Evolutionary conservation across 2,329 filamentous ascomycete genomes (phyloP), one percentile per base, ranked within the genome.

Genomic region (Colletotrichum sp.): DNA sequence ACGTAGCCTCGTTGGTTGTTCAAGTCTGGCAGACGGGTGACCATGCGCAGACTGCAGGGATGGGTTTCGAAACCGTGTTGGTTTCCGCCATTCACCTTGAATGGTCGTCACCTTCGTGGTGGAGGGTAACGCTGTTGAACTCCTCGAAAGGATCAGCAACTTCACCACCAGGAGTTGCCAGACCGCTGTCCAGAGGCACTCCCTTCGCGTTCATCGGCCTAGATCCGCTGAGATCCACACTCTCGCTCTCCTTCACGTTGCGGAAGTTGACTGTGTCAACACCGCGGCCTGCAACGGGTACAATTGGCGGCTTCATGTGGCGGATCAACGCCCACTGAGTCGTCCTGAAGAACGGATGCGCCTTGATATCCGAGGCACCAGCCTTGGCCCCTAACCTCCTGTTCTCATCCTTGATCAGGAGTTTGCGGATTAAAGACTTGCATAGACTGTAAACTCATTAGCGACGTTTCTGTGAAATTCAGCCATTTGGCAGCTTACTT

Each of bases 361-460:
- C 93, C 86, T 99, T 99, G 84, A 99, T 97, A 84, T 99, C 97
- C 2, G 96, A 98, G 10, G 97, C 97, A 77, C 97, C 97, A 4
- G 97, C 97, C 77, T 97, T 94, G 65, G 97, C 97, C 75, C 97
- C 97, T 58, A 99, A 91, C 75, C 97, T 94, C 77, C 96, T 94
- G 75, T 96, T 96, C 85, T 99, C 97, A 80, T 99, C 97, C 85
- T 99, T 99, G 89, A 98, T 98, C 60, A 99, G 90, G 16, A 99
- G 91, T 86, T 99, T 99, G 78, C 97, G 93, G 82, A 99, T 98
- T 77, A 99, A 87, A 6, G 95, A 97, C 87, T 99, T 99, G 89
- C 97, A 99, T 62, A 98, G 91, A 83, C 96, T 98, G 77, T 16
- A 32, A n/a, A 25, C 16, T 69, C 12, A 36, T 76, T 60, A 67